Evolutionary conservation across 2,329 filamentous ascomycete species (phyloP), one percentile per base, ranked within the genome.

Genomic region (Neofusicoccum umdonicola): DNA sequence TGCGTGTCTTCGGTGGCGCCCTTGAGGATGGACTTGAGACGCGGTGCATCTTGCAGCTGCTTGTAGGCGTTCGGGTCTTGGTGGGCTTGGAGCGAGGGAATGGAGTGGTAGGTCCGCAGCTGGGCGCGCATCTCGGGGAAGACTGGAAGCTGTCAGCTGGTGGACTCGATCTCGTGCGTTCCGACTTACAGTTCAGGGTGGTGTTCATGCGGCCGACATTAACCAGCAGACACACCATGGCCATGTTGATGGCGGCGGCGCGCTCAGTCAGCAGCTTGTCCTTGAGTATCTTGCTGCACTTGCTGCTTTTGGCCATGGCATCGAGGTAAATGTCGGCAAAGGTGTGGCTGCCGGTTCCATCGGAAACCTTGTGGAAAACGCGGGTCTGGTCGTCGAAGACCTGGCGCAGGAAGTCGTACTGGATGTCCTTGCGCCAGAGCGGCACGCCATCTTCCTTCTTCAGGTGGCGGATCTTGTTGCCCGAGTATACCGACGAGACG

Each of bases 91-190:
- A 99, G 84, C 1, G 93, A 97, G 13, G 95, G 95, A 69, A 99
- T 99, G 12, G 95, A 94, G 76, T 99, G 95, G 80, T 99, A 99
- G 41, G 95, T 99, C 76, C 95, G 90, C 37, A 99, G 84, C 75
- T 99, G 95, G 35, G 95, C 95, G 79, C 95, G 91, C 95, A 99
- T 99, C 78, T 99, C 95, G 22, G 95, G 95, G 76, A 99, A 99
- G 83, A 99, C 95, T 96, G 75, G 61, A 66, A 17, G 31, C 68
- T 65, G 69, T 74, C 64, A 72, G 67, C 47, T 65, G 35, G 35
- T n/a, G 15, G 62, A 45, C 37, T 35, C 22, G 15, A n/a, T 44
- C 22, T 65, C 37, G n/a, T 22, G 27, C 41, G 34, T 13, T 47
- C 17, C 9, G 19, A 47, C 88, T 74, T 82, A 97, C 93, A 98